phyloP scores from a whole-genome alignment of 176 grass and related monocot species.

The Oropetium thomaeum region DNA sequence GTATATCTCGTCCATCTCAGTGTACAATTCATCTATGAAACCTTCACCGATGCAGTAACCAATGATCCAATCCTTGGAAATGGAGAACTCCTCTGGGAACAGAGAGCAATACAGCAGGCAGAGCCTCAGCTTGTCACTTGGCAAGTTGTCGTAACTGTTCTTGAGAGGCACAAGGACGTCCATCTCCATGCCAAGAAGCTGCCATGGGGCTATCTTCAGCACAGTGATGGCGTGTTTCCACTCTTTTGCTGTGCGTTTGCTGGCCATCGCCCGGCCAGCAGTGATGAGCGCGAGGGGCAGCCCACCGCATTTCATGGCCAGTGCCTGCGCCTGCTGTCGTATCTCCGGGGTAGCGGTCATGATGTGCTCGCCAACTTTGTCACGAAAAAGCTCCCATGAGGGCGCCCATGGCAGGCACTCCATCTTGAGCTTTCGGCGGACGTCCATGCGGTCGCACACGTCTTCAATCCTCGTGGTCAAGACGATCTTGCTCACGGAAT shows the following conservation, averaged over 20 bases:
- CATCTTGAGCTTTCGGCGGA: slow-evolving; percentile 76
- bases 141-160: slow-evolving; percentile 71
- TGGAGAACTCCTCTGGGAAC: slow-evolving; percentile 75
- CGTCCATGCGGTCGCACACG: slow-evolving; percentile 86
- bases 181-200: slow-evolving; percentile 81
- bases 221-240: slow-evolving; percentile 90
- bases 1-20: slow-evolving; percentile 86
- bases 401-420: slow-evolving; percentile 59
- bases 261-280: slow-evolving; percentile 74
- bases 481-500: slow-evolving; percentile 75
- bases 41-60: slow-evolving; percentile 92
- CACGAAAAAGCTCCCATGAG: slow-evolving; percentile 67
- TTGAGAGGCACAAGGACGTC: slow-evolving; percentile 65
- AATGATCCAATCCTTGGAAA: slow-evolving; percentile 87
- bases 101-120: slow-evolving; percentile 78
- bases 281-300: slow-evolving; percentile 80
- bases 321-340: slow-evolving; percentile 30
- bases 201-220: slow-evolving; percentile 67
- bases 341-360: slow-evolving; percentile 53
- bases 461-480: slow-evolving; percentile 86
- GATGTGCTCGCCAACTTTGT: slow-evolving; percentile 71
- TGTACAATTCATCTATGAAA: slow-evolving; percentile 82
- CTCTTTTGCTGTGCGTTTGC: slow-evolving; percentile 74
- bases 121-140: slow-evolving; percentile 65
- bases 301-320: slow-evolving; percentile 66